A percentile compares a stretch with the other conserved stretches of the same genome.
These are phyloP conservation scores for Grammothele lineata DNA, from an alignment of 768 basidiomycete genomes.

Conservation along the genomic window DNA sequence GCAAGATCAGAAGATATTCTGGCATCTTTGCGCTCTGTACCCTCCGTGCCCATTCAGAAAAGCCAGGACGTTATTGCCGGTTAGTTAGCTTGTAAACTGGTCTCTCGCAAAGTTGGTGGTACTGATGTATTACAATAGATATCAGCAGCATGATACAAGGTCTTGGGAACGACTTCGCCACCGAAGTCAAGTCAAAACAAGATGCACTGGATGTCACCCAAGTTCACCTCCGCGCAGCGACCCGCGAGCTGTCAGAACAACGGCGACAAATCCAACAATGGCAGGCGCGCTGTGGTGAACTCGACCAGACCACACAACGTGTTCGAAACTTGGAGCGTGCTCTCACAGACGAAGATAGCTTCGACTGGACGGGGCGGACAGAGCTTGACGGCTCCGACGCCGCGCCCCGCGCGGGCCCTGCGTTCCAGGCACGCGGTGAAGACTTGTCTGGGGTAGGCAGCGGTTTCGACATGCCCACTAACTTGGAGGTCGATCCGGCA, in stretches of 20 bases:
- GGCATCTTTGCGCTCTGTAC: constrained; percentile 65
- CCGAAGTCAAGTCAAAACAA: constrained; percentile 84
- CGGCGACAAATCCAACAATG: constrained; percentile 78
- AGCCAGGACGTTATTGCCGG: constrained; percentile 85
- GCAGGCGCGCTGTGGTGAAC: constrained; percentile 68
- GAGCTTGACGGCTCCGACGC: constrained; percentile 39
- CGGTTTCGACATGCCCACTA: constrained; percentile 57
- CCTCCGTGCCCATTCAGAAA: constrained; percentile 77
- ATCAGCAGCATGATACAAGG: constrained; percentile 82
- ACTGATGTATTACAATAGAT: constrained; percentile 41
- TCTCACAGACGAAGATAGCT: constrained; percentile 68
- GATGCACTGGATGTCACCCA: constrained; percentile 85
- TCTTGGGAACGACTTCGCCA: constrained; percentile 72
- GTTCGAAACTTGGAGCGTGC: constrained; percentile 83
- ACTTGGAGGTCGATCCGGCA: constrained; percentile 69
- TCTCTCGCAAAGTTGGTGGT: not conserved
- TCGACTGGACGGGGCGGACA: constrained; percentile 86
- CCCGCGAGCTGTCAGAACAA: constrained; percentile 86
- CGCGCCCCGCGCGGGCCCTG: constrained; percentile 42
- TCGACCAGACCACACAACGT: constrained; percentile 79
- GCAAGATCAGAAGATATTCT: constrained; percentile 79
- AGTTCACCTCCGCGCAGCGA: constrained; percentile 82
- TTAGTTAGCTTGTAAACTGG: constrained; percentile 34
- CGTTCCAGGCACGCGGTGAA: constrained; percentile 68
- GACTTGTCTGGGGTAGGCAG: constrained; percentile 64